Evolutionary conservation across 371 early-diverging fungal genomes (phyloP).

Genomic region (Nematocida ausubeli): DNA sequence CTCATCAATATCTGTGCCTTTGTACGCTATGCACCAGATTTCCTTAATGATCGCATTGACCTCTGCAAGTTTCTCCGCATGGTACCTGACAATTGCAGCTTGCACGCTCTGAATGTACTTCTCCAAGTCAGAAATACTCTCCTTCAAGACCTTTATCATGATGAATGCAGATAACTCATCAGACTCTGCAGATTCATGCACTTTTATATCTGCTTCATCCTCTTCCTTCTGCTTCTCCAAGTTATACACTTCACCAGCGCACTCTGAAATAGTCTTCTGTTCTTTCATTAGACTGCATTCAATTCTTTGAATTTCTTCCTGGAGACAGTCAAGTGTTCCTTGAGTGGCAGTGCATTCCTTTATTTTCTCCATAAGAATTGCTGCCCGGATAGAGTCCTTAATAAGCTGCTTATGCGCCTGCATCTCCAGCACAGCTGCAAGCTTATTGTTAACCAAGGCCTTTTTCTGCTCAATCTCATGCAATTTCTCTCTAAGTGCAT

Average conservation of each 20-base stretch:
- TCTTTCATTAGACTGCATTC: constrained; percentile 8
- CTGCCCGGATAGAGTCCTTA: constrained; percentile 33
- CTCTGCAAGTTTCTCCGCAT: constrained; percentile 88
- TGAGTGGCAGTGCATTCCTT: constrained; percentile 7
- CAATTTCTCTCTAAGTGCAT: not conserved
- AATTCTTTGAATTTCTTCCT: constrained; percentile 11
- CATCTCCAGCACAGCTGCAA: not conserved
- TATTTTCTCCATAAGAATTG: not conserved
- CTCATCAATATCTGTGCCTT: constrained; percentile 75
- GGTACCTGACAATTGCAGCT: constrained; percentile 85
- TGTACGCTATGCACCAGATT: constrained; percentile 91
- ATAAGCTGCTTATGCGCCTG: constrained; percentile 21
- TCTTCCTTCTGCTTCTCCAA: constrained; percentile 74
- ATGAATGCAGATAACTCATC: constrained; percentile 40
- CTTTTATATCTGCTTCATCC: constrained; percentile 71
- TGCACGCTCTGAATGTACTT: constrained; percentile 67
- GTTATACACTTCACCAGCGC: constrained; percentile 73
- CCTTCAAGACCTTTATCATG: constrained; percentile 70
- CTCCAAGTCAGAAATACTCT: constrained; percentile 78
- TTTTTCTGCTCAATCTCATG: constrained; percentile 3
- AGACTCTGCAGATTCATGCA: constrained; percentile 53
- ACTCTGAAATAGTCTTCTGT: constrained; percentile 40
- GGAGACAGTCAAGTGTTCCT: constrained; percentile 1
- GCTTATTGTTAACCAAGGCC: not conserved
- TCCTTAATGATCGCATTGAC: constrained; percentile 90